phyloP scores from a whole-genome alignment of 164 flowering plant genomes.

The Saururus chinensis region DNA sequence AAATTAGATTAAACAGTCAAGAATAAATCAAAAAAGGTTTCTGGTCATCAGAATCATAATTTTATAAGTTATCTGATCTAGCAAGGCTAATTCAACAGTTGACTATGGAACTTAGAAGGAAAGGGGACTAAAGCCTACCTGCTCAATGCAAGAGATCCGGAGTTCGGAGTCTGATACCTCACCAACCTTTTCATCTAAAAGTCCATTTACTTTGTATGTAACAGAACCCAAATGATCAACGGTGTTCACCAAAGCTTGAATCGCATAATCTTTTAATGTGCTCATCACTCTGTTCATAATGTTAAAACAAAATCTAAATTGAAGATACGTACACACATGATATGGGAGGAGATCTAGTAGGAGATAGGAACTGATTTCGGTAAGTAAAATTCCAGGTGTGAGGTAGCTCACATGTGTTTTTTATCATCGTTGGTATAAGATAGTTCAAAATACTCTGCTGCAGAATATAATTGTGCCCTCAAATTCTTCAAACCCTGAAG shows the following conservation, averaged over 20 bases:
- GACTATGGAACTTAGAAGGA: neutral
- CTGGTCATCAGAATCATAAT: neutral
- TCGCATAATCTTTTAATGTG: constrained; percentile 78
- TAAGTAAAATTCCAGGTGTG: neutral
- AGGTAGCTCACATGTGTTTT: constrained; percentile 50
- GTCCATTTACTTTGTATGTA: constrained; percentile 59
- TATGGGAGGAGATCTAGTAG: neutral
- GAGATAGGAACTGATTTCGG: neutral
- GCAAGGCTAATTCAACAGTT: neutral
- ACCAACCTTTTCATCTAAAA: constrained; percentile 71
- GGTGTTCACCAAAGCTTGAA: constrained; percentile 83
- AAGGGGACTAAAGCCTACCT: constrained; percentile 27
- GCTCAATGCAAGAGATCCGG: constrained; percentile 73
- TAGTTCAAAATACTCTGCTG: constrained; percentile 87
- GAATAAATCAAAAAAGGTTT: neutral
- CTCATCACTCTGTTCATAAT: constrained; percentile 50
- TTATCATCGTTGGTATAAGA: constrained; percentile 78
- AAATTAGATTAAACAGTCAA: neutral
- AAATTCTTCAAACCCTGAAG: constrained; percentile 82
- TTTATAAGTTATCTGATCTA: neutral
- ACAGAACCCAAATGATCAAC: constrained; percentile 93
- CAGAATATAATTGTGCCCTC: constrained; percentile 79
- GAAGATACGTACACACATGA: neutral
- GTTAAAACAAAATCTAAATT: neutral
- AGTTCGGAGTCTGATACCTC: constrained; percentile 64